A percentile compares a stretch with the other conserved stretches of the same genome.
These are phyloP conservation scores for Noccaea bulbosa DNA, from an alignment of 345 rosid genomes.

Conservation along the genomic window DNA sequence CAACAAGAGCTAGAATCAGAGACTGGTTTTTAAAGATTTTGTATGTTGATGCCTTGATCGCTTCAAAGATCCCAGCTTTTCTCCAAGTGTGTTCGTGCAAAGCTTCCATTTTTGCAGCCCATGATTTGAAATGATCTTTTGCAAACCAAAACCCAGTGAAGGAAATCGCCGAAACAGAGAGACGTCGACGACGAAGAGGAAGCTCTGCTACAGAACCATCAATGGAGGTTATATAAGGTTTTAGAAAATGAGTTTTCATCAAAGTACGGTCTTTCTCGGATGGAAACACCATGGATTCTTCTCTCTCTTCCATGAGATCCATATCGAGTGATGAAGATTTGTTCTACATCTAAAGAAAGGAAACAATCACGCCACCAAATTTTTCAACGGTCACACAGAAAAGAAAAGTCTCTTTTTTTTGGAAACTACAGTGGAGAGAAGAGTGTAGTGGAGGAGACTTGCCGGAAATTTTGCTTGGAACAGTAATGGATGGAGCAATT, in stretches of 20 bases:
- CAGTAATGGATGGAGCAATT: too few relatives aligned
- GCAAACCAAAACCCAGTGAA: slow-evolving; percentile 47
- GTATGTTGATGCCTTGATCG: slow-evolving; percentile 51
- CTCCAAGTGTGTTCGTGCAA: slow-evolving; percentile 42
- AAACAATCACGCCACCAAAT: too few relatives aligned
- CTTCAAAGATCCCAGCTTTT: slow-evolving; percentile 55
- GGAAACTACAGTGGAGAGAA: too few relatives aligned
- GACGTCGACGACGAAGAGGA: slow-evolving; percentile 22
- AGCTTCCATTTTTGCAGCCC: slow-evolving; percentile 53
- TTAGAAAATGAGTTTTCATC: slow-evolving; percentile 50
- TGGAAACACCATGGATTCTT: slow-evolving; percentile 38
- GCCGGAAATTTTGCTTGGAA: too few relatives aligned
- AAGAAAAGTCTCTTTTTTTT: too few relatives aligned
- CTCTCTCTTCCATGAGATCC: slow-evolving; percentile 45
- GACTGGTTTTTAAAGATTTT: slow-evolving; percentile 19
- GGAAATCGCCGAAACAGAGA: background rate
- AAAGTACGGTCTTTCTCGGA: slow-evolving; percentile 30
- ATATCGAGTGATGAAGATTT: background rate
- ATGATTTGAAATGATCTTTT: slow-evolving; percentile 33
- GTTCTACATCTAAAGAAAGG: background rate
- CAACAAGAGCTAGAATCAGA: slow-evolving; percentile 47
- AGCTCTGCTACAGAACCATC: slow-evolving; percentile 25
- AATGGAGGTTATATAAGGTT: slow-evolving; percentile 39
- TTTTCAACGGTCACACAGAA: too few relatives aligned
- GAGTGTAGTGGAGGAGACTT: too few relatives aligned